Evolutionary conservation across 495 filamentous ascomycete species (phyloP), one percentile per base, ranked within the genome.

Genomic region (Daldinia vernicosa): DNA sequence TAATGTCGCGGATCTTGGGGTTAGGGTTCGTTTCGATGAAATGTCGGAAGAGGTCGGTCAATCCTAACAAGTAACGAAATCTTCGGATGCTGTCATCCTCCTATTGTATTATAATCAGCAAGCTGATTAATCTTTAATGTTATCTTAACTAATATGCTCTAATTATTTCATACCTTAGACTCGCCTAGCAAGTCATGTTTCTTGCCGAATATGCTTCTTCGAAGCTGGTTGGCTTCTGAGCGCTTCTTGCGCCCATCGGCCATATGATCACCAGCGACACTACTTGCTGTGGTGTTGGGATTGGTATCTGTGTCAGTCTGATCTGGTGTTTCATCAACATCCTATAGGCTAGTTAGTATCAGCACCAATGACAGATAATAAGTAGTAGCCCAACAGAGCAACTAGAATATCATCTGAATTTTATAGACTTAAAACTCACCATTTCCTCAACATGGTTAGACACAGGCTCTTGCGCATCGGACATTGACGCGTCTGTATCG

Each of bases 21-120:
- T 98, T 92, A 2, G 94, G 95, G 76, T 97, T 99, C 19, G 94
- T 91, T 75, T 98, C 94, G 82, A 99, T 99, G 80, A 99, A 99
- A 80, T 99, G 96, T 67, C 96, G 92, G 84, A 99, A 99, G 22
- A 99, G 87, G 76, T 99, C 96, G 51, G 96, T 99, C 54, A 98
- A 84, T 27, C 96, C 96, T 6, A 99, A 87, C 1, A 99, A 89
- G 76, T 99, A 98, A 55, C 94, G 92, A 77, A 98, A 99, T 77
- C 96, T 86, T 71, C 95, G 89, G 76, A 97, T 93, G 0, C 94
- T 94, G 74, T 99, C 96, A 83, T 97, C 93, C 80, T 98, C 95
- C 93, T 97, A 74, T 58, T 67, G 52, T 24, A 55, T 59, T 17
- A 54, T 54, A 28, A 60, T 81, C 60, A 82, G 76, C 32, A 56